A percentile compares a stretch with the other conserved stretches of the same genome.
Evolutionary conservation across 2,329 filamentous ascomycete species (phyloP).

Genomic region (Clonostachys byssicola): DNA sequence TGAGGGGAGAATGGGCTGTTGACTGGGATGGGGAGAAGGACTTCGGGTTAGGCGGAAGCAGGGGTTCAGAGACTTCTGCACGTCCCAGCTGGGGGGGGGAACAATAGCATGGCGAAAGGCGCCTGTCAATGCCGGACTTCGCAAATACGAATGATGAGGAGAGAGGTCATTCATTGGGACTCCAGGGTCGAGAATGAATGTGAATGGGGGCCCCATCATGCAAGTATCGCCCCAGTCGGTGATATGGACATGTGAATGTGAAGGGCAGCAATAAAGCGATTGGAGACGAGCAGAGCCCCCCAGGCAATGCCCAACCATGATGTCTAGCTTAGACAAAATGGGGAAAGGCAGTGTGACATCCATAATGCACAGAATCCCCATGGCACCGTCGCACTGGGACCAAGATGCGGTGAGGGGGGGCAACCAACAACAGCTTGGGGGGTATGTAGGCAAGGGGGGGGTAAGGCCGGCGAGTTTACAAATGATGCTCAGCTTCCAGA

Average conservation of each 20-base stretch:
- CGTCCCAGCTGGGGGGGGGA: too few relatives aligned
- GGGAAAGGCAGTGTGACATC: too few relatives aligned
- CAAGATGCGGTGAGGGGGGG: too few relatives aligned
- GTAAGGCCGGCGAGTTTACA: too few relatives aligned
- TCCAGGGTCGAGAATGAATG: slow-evolving; percentile 15
- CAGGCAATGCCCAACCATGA: too few relatives aligned
- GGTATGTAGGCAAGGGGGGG: too few relatives aligned
- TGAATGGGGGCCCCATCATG: slow-evolving; percentile 15
- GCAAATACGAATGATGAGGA: not conserved
- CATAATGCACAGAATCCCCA: too few relatives aligned
- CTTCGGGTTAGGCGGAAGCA: not conserved
- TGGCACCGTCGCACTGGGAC: too few relatives aligned
- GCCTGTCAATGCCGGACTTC: not conserved
- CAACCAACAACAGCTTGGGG: too few relatives aligned
- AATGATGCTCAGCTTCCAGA: not conserved
- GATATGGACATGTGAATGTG: slow-evolving; percentile 2
- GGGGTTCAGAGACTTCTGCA: not conserved
- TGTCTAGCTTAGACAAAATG: too few relatives aligned
- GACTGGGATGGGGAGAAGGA: not conserved
- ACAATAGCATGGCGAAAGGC: not conserved
- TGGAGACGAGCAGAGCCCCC: too few relatives aligned
- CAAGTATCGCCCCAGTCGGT: slow-evolving; percentile 13
- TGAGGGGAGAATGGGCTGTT: too few relatives aligned
- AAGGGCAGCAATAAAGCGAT: not conserved
- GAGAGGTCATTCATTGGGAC: not conserved